Evolutionary conservation across 257 asterid genomes (phyloP).

Genomic region (Penstemon newberryi): DNA sequence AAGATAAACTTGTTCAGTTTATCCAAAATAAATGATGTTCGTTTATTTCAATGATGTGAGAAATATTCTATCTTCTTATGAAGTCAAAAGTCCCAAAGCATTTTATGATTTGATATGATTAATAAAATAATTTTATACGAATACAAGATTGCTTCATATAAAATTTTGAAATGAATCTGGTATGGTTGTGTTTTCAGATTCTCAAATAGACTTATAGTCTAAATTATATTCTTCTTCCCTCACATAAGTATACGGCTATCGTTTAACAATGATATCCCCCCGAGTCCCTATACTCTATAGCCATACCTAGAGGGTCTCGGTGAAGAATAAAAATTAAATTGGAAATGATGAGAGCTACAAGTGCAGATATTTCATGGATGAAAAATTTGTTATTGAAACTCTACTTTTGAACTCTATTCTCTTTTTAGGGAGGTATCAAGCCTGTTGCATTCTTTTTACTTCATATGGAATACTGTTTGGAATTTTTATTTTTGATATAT

Average conservation of each 20-base stretch:
- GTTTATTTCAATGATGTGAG: not conserved
- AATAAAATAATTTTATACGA: not conserved
- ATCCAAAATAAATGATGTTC: slow-evolving; percentile 8
- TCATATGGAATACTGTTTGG: not conserved
- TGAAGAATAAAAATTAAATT: not conserved
- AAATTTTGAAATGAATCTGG: not conserved
- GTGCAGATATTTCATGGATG: slow-evolving; percentile 11
- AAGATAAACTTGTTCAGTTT: not conserved
- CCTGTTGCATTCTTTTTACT: slow-evolving; percentile 11
- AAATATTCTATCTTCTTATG: slow-evolving; percentile 9
- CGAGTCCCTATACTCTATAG: not conserved
- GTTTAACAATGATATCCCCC: not conserved
- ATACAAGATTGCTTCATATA: not conserved
- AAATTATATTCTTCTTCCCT: slow-evolving; percentile 7
- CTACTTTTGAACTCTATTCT: not conserved
- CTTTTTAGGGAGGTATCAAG: slow-evolving; percentile 14
- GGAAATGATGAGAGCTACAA: not conserved
- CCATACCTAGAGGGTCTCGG: slow-evolving; percentile 3
- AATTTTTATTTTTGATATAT: slow-evolving; percentile 26
- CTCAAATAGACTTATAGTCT: not conserved
- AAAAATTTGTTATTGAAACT: not conserved
- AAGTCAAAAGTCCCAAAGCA: not conserved
- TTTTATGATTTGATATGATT: not conserved
- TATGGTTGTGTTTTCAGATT: not conserved
- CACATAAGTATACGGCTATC: not conserved